Base-by-base conservation (phyloP, 345 rosid genomes). In the Gossypium herbaceum region DNA sequence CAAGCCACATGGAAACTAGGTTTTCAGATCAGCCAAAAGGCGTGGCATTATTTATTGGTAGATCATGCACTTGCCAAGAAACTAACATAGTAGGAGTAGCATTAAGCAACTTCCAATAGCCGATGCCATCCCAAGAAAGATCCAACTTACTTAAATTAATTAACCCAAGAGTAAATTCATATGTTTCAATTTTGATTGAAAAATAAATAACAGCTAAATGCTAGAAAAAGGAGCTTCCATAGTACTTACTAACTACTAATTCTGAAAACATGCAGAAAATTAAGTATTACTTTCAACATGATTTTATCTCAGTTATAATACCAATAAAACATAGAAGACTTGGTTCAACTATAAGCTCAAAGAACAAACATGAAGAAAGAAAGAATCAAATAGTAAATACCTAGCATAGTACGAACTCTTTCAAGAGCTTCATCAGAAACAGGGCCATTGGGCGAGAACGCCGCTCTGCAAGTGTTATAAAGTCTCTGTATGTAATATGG, bases 401-500 rank as follows among this genome's bases (percentile, higher is more conserved):
- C 99, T 85, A 95, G 77, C 72, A 86, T 81, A 60, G 80, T 74
- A 39, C 88, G 92, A 71, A 87, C 91, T 69, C 68, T 91, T 76
- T 90, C 92, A 19, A 95, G 81, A 77, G 86, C 90, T 81, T 95
- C 98, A 7, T 95, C 90, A 3, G 97, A 82, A 20, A 84, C 79
- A 1, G 94, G 97, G 44, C 98, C 96, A 72, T 82, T 79, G 2
- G 90, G 81, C 2, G 96, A 84, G 85, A 90, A 90, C 0, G 97
- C 85, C 9, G 90, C 84, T 74, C 56, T 89, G 88, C 98, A 93
- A 78, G 90, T 79, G 72, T 87, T 86, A 81, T 84, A 95, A 68
- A 93, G 90, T 76, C 92, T 89, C 85, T 90, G 96, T 77, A 88
- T 86, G 79, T 81, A 88, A 76, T 85, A 90, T 58, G 95, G 95